Evolutionary conservation across 352 stramenopile genomes (phyloP).

Genomic region (Thalassiosira hispida): DNA sequence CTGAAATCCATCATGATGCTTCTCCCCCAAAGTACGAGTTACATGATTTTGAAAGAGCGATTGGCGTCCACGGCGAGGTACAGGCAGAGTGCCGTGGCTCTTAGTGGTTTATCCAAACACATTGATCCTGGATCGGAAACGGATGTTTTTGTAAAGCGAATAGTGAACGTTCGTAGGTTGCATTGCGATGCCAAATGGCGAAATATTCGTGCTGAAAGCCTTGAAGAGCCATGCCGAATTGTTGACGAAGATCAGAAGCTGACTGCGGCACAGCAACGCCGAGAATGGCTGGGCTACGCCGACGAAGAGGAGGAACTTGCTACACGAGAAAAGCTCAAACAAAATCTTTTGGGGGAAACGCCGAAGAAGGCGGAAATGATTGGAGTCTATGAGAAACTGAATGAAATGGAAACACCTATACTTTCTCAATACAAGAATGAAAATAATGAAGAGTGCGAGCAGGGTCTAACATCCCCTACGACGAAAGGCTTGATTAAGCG

Average conservation of each 20-base stretch:
- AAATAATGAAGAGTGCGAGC: slow-evolving; percentile 23
- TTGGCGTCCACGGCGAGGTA: slow-evolving; percentile 74
- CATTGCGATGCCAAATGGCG: slow-evolving; percentile 80
- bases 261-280: slow-evolving; percentile 56
- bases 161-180: slow-evolving; percentile 65
- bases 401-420: slow-evolving; percentile 18
- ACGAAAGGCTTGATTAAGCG: slow-evolving; percentile 30
- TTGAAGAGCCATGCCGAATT: slow-evolving; percentile 60
- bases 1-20: slow-evolving; percentile 82
- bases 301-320: slow-evolving; percentile 69
- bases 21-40: slow-evolving; percentile 81
- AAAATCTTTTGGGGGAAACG: slow-evolving; percentile 13
- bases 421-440: slow-evolving; percentile 15
- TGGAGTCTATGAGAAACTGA: slow-evolving; percentile 50
- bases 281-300: slow-evolving; percentile 74
- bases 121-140: slow-evolving; percentile 51
- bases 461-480: slow-evolving; percentile 11
- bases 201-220: slow-evolving; percentile 81
- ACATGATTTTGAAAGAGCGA: slow-evolving; percentile 74
- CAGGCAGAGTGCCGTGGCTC: slow-evolving; percentile 62
- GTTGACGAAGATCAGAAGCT: slow-evolving; percentile 51
- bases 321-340: slow-evolving; percentile 50
- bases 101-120: slow-evolving; percentile 38
- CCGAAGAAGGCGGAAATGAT: slow-evolving; percentile 40
- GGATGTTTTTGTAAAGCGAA: slow-evolving; percentile 67